phyloP scores from a whole-genome alignment of 73 alveolate genomes.

The Tetrahymena borealis region DNA sequence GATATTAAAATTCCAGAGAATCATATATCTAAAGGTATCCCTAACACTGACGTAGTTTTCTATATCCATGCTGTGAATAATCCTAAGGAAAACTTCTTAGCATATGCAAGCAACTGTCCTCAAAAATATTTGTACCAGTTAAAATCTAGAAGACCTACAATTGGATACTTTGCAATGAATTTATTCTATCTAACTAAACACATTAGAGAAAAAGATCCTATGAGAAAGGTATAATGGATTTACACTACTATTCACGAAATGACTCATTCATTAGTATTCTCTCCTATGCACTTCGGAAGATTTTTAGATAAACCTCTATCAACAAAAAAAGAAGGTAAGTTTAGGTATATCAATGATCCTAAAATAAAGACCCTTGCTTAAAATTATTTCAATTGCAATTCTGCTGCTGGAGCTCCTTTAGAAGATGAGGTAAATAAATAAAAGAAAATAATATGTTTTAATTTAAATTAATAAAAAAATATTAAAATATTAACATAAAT shows the following conservation, averaged over 20 bases:
- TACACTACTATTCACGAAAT: slow-evolving; percentile 29
- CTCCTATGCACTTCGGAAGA: background rate
- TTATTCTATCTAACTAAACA: background rate
- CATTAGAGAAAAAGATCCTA: background rate
- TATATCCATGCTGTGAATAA: background rate
- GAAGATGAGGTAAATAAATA: slow-evolving; percentile 6
- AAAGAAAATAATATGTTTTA: no score
- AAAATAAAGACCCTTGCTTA: background rate
- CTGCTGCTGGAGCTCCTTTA: slow-evolving; percentile 28
- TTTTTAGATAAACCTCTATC: slow-evolving; percentile 3
- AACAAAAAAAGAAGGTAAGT: background rate
- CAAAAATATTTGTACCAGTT: background rate
- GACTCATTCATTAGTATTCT: slow-evolving; percentile 17
- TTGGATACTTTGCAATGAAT: background rate
- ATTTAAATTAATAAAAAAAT: no score
- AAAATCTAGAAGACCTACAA: background rate
- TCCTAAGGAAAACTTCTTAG: background rate
- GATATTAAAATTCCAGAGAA: background rate
- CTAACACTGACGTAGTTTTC: background rate
- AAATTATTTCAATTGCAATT: slow-evolving; percentile 9
- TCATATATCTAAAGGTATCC: background rate
- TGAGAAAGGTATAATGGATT: slow-evolving; percentile 7
- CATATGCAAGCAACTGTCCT: background rate
- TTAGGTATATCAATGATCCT: background rate
- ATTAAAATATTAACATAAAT: no score